phyloP scores from a whole-genome alignment of 257 asterid species.

The Forsythia viridissima region DNA sequence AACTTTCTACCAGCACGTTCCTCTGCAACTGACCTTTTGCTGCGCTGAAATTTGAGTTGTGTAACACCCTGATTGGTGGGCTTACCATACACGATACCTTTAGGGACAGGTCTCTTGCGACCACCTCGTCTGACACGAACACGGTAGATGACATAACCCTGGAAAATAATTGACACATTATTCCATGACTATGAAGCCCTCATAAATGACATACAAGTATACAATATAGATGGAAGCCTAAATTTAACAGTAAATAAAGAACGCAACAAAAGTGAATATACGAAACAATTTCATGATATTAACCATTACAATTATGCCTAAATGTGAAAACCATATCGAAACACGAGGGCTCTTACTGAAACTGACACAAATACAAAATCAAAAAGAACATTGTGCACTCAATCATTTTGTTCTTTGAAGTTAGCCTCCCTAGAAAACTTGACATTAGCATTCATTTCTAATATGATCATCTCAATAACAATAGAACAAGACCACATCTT shows the following conservation, averaged over 20 bases:
- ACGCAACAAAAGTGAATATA: background rate
- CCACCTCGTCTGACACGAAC: background rate
- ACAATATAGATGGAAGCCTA: background rate
- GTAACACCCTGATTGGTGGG: slow-evolving; percentile 2
- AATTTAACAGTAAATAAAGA: background rate
- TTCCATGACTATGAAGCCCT: background rate
- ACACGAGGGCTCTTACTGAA: background rate
- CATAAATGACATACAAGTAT: background rate
- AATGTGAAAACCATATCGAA: background rate
- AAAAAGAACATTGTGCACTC: background rate
- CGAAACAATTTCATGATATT: background rate
- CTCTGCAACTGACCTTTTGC: slow-evolving; percentile 1
- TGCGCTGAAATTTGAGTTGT: background rate
- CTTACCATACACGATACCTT: background rate
- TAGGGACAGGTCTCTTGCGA: slow-evolving; percentile 3
- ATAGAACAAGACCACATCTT: background rate
- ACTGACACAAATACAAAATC: background rate
- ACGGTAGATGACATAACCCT: background rate
- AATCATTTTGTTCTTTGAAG: background rate
- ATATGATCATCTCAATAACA: too few relatives aligned
- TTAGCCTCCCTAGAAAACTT: too few relatives aligned
- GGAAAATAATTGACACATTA: background rate
- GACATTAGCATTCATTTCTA: too few relatives aligned
- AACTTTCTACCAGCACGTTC: slow-evolving; percentile 1
- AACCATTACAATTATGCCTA: background rate